Evolutionary conservation across 2,329 filamentous ascomycete species (phyloP), one percentile per base, ranked within the genome.

Genomic region (Colletotrichum viniferum): DNA sequence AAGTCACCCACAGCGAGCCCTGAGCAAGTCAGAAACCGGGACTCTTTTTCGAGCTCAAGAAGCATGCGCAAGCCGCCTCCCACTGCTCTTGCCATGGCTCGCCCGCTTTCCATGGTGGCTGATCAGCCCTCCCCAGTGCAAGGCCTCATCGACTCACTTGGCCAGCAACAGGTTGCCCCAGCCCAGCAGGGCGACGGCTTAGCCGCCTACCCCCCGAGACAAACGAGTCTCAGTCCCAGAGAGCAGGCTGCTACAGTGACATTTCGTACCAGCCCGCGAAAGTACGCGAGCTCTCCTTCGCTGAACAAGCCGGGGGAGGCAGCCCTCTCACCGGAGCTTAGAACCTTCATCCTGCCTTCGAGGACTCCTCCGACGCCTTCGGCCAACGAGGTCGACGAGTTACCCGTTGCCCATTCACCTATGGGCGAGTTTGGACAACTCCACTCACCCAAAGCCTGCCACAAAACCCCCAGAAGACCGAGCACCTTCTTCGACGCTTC

Each of bases 61-160:
- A 58, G 76, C 9, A 62, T 77, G 16, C 79, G 85, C 62, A 85
- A 84, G 48, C 82, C 83, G 18, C 86, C 88, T 3, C 88, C 89
- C 3, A 87, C 88, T 2, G 84, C 87, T 1, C 81, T 91, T 52
- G 82, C 85, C 30, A 85, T 88, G 74, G 86, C 89, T 3, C 85
- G 89, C 7, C 88, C 89, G 3, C 81, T 91, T 12, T 92, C 90
- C 2, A 86, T 90, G 62, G 89, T 91, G 4, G 82, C 87, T 67
- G 90, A 92, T 73, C 86, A 90, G 61, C 88, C 89, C 0, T 90
- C 89, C 0, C 88, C 88, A 2, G 78, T 75, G 76, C 61, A 60
- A 18, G 38, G 32, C n/a, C 52, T 63, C 26, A 28, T 66, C 13
- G 71, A 74, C 67, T 16, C 69, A 24, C 14, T 58, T 60, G 58